A percentile compares a stretch with the other conserved stretches of the same genome.
Evolutionary conservation across 2,329 filamentous ascomycete genomes (phyloP).

Genomic region (Pezizomycotina sp.): DNA sequence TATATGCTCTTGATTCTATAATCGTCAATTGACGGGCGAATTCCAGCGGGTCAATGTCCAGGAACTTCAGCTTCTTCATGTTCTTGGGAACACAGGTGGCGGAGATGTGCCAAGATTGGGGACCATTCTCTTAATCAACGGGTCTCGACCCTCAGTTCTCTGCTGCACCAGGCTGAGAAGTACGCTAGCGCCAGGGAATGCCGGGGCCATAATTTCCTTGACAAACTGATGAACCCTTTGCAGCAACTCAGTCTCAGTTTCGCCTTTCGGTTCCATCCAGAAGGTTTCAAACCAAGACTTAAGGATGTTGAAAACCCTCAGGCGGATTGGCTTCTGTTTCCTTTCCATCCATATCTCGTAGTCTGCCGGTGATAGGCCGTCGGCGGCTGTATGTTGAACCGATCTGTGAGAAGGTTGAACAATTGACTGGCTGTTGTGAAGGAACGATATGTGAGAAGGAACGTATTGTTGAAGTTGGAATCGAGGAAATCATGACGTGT

Average conservation of each 20-base stretch:
- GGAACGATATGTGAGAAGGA: constrained; percentile 87
- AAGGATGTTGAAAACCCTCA: constrained; percentile 90
- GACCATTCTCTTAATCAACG: constrained; percentile 67
- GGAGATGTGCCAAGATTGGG: constrained; percentile 69
- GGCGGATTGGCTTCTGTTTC: constrained; percentile 90
- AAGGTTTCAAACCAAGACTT: constrained; percentile 98
- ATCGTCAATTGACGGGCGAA: constrained; percentile 97
- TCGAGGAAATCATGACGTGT: constrained; percentile 92
- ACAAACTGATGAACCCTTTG: constrained; percentile 81
- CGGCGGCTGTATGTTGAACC: constrained; percentile 84
- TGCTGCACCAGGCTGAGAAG: constrained; percentile 80
- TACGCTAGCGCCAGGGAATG: constrained; percentile 72
- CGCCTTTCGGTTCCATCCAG: constrained; percentile 91
- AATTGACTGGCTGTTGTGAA: constrained; percentile 83
- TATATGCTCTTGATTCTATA: constrained; percentile 85
- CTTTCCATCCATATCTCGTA: constrained; percentile 78
- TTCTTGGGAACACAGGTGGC: constrained; percentile 87
- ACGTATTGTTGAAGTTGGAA: constrained; percentile 91
- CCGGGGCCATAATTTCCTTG: constrained; percentile 80
- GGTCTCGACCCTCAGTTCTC: constrained; percentile 72
- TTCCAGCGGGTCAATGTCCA: constrained; percentile 89
- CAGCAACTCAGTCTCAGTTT: constrained; percentile 68
- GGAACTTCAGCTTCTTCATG: constrained; percentile 97
- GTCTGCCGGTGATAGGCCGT: constrained; percentile 57
- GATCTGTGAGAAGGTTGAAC: constrained; percentile 78